A percentile compares a stretch with the other conserved stretches of the same genome.
Conservation (phyloP, 2,329 filamentous ascomycete species). For the Podosphaera xanthii region DNA sequence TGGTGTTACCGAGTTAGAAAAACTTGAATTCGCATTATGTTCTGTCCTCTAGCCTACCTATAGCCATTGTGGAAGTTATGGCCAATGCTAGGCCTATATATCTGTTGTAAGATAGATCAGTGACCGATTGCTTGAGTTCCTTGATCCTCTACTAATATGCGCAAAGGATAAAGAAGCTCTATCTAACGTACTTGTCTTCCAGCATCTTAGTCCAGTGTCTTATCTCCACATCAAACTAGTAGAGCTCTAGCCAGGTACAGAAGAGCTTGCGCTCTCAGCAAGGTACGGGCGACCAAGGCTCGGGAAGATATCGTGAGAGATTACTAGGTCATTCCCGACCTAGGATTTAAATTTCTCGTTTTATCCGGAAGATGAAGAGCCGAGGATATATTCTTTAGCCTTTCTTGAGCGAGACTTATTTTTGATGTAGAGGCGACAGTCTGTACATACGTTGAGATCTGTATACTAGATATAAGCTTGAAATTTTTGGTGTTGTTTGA, state of each 20-base stretch:
- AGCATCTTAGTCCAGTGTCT: slow-evolving; percentile 16
- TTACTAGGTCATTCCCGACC: not conserved
- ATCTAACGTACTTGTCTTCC: slow-evolving; percentile 23
- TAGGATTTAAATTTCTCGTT: not conserved
- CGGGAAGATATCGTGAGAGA: not conserved
- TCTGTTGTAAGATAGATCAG: slow-evolving; percentile 22
- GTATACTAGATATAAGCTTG: not conserved
- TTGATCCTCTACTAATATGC: not conserved
- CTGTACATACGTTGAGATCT: too few species aligned
- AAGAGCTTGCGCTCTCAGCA: not conserved
- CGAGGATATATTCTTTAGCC: not conserved
- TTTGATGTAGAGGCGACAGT: not conserved
- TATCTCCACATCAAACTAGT: not conserved
- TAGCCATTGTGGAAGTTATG: slow-evolving; percentile 52
- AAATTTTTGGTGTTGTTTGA: not conserved
- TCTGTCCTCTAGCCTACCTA: slow-evolving; percentile 30
- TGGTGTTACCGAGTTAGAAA: slow-evolving; percentile 17
- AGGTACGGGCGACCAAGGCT: not conserved
- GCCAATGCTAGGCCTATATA: slow-evolving; percentile 57
- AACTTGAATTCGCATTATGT: slow-evolving; percentile 2
- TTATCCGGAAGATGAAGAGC: not conserved
- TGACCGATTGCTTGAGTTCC: slow-evolving; percentile 1
- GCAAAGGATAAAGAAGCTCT: not conserved
- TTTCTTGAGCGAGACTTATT: not conserved
- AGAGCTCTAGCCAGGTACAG: not conserved